Percentiles rank a stretch among this genome's conserved stretches.
Conservation (phyloP, 768 basidiomycete genomes). For the Candolleomyces eurysporus region DNA sequence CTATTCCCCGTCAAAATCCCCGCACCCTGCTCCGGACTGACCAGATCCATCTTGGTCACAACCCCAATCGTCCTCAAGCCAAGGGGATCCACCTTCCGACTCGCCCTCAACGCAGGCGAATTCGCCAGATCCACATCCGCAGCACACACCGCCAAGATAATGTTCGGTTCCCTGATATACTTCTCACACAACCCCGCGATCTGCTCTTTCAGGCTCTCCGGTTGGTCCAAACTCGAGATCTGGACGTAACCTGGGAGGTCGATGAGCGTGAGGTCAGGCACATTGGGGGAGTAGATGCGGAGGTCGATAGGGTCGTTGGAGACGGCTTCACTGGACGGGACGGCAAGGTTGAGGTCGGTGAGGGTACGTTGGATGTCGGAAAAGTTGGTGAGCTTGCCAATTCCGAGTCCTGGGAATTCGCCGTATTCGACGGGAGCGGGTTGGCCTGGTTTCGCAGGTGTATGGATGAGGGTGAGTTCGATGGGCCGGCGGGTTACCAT, state of each 20-base stretch:
- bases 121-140: constrained; percentile 99
- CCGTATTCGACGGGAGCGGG: constrained; percentile 72
- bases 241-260: constrained; percentile 98
- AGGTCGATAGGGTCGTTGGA: constrained; percentile 96
- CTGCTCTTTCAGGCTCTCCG: constrained; percentile 91
- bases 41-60: constrained; percentile 98
- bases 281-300: constrained; percentile 91
- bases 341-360: constrained; percentile 92
- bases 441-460: constrained; percentile 58
- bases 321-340: constrained; percentile 86
- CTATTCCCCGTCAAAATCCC: constrained; percentile 81
- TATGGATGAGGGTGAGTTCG: constrained; percentile 95
- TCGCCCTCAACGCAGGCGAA: constrained; percentile 91
- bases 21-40: constrained; percentile 81
- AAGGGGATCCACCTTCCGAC: constrained; percentile 90
- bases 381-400: constrained; percentile 90
- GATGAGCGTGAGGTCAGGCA: constrained; percentile 96
- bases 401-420: constrained; percentile 87
- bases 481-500: constrained; percentile 99
- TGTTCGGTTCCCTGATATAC: constrained; percentile 99
- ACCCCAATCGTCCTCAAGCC: constrained; percentile 96
- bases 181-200: constrained; percentile 87
- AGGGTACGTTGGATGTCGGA: constrained; percentile 88
- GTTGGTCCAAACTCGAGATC: constrained; percentile 92
- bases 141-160: constrained; percentile 97